Conservation (phyloP, 129 eudicot species). For the Sambucus nigra region DNA sequence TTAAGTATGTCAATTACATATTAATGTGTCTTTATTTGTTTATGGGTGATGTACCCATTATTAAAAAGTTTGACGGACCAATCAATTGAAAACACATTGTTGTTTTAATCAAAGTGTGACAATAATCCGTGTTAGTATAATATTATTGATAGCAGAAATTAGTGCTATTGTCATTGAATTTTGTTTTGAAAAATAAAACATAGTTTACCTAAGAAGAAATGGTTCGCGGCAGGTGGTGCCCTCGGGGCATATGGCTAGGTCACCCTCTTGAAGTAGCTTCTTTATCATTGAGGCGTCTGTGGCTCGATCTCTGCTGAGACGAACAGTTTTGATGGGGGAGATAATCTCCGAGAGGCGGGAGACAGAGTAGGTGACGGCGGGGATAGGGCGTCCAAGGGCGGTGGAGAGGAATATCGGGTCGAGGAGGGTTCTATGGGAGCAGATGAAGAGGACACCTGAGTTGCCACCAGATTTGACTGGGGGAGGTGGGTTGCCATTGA, state of each 20-base stretch:
- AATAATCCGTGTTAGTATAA: no score
- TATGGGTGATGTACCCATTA: no score
- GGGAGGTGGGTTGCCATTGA: conserved; percentile 58
- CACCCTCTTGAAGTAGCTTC: conserved; percentile 55
- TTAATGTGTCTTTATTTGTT: no score
- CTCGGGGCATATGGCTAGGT: conserved; percentile 60
- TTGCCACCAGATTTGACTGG: conserved; percentile 36
- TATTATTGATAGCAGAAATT: no score
- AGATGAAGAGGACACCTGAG: conserved; percentile 64
- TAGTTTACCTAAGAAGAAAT: no score
- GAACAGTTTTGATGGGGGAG: conserved; percentile 59
- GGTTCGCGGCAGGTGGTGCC: conserved; percentile 76
- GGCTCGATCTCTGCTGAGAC: conserved; percentile 41
- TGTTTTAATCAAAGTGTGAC: no score
- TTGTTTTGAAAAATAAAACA: no score
- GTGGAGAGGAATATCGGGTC: conserved; percentile 72
- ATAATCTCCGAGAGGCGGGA: conserved; percentile 63
- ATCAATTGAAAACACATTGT: no score
- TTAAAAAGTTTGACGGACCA: no score
- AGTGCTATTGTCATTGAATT: no score
- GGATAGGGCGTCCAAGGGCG: conserved; percentile 60
- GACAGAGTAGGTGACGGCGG: conserved; percentile 61
- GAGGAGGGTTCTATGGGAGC: conserved; percentile 65
- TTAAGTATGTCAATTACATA: no score
- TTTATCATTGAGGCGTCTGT: conserved; percentile 53